Base-by-base conservation (phyloP, 2,329 filamentous ascomycete species). In the Ophiostoma sp. region DNA sequence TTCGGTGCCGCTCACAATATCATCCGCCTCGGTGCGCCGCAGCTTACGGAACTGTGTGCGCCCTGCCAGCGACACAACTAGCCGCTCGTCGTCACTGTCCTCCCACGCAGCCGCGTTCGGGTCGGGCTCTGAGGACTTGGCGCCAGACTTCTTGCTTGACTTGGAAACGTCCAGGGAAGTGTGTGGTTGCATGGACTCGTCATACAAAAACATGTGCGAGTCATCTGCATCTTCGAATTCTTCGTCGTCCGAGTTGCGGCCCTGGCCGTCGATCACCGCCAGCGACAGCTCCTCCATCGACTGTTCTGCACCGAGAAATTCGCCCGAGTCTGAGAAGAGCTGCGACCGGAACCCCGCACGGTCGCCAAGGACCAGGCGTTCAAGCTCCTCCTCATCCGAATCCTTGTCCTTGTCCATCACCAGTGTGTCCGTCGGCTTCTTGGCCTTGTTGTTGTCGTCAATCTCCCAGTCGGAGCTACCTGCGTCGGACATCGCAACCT, bases 61-160 rank as follows among this genome's bases (percentile, higher is more conserved):
- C 40, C 87, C 85, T 3, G 92, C 90, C 52, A 99, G 83, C 14
- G 94, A 98, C 65, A 99, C 84, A 6, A 87, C 86, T 71, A 97
- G 81, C 67, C 91, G 86, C 75, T 98, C 95, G 75, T 99, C 95
- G 74, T 99, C 95, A 77, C 93, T 98, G 76, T 99, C 95, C 73
- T 93, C 88, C 95, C 95, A 99, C 1, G 87, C 91, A 2, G 89
- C 83, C 27, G 81, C 81, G 84, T 72, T 45, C 40, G 65, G 76
- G 5, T 76, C 78, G 4, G 44, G 42, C 4, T 79, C 80, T 2
- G 76, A 79, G 4, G 70, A 74, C 72, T 62, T 40, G 68, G 72
- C 66, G 72, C 71, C 70, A 66, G 77, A 69, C 40, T 42, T 72
- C 77, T 67, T 66, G 76, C 68, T 44, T 74, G 73, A n/a, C 40